These are phyloP conservation scores for Aquilaria malaccensis DNA, from an alignment of 345 rosid species.

Conservation along the genomic window DNA sequence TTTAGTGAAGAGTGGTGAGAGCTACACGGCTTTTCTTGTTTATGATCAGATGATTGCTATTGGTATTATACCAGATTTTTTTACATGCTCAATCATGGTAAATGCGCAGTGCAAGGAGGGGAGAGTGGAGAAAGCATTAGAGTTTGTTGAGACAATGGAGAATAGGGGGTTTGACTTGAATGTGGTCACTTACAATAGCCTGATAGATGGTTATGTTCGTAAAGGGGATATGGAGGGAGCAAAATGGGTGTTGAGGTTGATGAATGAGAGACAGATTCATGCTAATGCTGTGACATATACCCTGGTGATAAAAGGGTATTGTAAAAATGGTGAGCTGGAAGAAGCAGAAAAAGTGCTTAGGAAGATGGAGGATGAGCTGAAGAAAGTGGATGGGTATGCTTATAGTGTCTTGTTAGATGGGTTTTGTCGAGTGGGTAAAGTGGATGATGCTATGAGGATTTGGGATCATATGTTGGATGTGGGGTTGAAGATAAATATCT, in stretches of 20 bases:
- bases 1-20: constrained; percentile 55
- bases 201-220: constrained; percentile 67
- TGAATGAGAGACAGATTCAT: constrained; percentile 42
- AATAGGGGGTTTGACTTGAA: constrained; percentile 47
- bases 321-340: constrained; percentile 39
- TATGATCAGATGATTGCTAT: constrained; percentile 55
- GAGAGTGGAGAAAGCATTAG: constrained; percentile 39
- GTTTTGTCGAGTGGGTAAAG: constrained; percentile 52
- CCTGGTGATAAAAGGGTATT: constrained; percentile 53
- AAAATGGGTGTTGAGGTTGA: constrained; percentile 31
- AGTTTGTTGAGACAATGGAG: constrained; percentile 43
- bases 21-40: constrained; percentile 44
- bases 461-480: constrained; percentile 46
- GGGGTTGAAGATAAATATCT: constrained; percentile 58
- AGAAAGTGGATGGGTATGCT: constrained; percentile 45
- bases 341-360: constrained; percentile 52
- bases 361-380: constrained; percentile 26
- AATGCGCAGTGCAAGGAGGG: constrained; percentile 66
- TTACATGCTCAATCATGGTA: constrained; percentile 61
- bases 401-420: constrained; percentile 82
- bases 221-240: constrained; percentile 52
- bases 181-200: constrained; percentile 63
- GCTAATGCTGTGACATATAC: constrained; percentile 52
- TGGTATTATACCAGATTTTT: constrained; percentile 71
- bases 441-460: constrained; percentile 54